Evolutionary conservation across 495 filamentous ascomycete genomes (phyloP).

Genomic region (Pyronema omphalodes): DNA sequence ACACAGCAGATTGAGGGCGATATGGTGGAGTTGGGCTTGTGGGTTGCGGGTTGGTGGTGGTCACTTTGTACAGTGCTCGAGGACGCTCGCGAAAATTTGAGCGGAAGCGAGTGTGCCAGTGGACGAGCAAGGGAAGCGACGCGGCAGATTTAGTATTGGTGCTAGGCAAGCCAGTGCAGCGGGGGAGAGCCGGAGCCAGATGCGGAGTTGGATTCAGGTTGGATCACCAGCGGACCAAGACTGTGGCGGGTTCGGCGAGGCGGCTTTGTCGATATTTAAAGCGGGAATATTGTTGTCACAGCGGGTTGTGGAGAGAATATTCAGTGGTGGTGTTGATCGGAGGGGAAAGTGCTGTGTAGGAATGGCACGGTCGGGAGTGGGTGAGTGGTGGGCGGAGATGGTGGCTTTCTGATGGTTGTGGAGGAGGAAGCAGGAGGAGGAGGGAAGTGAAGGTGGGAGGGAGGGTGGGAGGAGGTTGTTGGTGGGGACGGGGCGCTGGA

Average conservation of each 20-base stretch:
- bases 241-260: conserved; percentile 24
- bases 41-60: conserved; percentile 15
- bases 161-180: conserved; percentile 6
- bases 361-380: too few relatives aligned
- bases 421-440: conserved; percentile 22
- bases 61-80: conserved; percentile 6
- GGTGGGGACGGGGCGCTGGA: conserved; percentile 21
- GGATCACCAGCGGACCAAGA: conserved; percentile 27
- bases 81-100: conserved; percentile 1
- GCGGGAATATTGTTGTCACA: conserved; percentile 5
- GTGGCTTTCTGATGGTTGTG: conserved; percentile 11
- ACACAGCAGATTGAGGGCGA: neutral
- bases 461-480: conserved; percentile 24
- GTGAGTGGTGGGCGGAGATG: too few relatives aligned
- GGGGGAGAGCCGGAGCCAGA: conserved; percentile 16
- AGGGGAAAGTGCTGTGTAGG: conserved; percentile 14
- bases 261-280: conserved; percentile 7
- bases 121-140: conserved; percentile 7
- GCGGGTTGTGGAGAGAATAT: conserved; percentile 7
- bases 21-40: conserved; percentile 14
- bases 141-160: conserved; percentile 14
- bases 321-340: conserved; percentile 24
- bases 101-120: conserved; percentile 5
- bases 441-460: conserved; percentile 20
- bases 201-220: conserved; percentile 14